Conservation (phyloP, 805 yeast genomes). For the Candida quercuum region DNA sequence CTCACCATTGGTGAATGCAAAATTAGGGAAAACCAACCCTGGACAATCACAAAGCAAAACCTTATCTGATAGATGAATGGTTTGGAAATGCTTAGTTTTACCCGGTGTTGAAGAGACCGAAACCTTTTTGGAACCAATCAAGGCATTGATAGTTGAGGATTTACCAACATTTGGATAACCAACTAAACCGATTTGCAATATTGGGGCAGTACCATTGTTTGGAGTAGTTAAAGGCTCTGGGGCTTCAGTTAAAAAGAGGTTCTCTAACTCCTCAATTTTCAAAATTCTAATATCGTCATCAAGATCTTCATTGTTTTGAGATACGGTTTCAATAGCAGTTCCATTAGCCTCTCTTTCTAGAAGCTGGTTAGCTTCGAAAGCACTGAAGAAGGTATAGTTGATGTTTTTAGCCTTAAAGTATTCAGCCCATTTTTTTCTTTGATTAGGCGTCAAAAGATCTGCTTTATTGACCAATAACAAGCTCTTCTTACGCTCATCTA, state of each 20-base stretch:
- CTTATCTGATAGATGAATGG: constrained; percentile 76
- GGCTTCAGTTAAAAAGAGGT: constrained; percentile 67
- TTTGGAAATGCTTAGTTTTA: constrained; percentile 97
- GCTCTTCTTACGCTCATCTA: constrained; percentile 71
- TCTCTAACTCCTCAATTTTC: constrained; percentile 80
- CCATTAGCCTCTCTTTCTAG: constrained; percentile 55
- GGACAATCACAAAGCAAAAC: constrained; percentile 97
- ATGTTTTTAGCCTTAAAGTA: constrained; percentile 68
- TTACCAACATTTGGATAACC: constrained; percentile 98
- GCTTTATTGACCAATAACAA: constrained; percentile 89
- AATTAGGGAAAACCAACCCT: constrained; percentile 96
- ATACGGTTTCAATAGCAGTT: constrained; percentile 23
- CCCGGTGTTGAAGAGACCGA: constrained; percentile 98
- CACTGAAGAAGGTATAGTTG: constrained; percentile 88
- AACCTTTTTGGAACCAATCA: constrained; percentile 95
- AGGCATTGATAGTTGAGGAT: constrained; percentile 96
- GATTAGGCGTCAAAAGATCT: constrained; percentile 72
- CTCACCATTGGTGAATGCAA: constrained; percentile 94
- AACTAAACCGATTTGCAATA: constrained; percentile 87
- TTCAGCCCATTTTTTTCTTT: constrained; percentile 82
- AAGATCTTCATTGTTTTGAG: constrained; percentile 14
- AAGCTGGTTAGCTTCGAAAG: constrained; percentile 73
- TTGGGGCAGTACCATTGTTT: constrained; percentile 53
- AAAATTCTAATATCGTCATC: constrained; percentile 60
- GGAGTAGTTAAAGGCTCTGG: constrained; percentile 60